Evolutionary conservation across 2,329 filamentous ascomycete genomes (phyloP), one percentile per base, ranked within the genome.

Genomic region (Alternaria arborescens): DNA sequence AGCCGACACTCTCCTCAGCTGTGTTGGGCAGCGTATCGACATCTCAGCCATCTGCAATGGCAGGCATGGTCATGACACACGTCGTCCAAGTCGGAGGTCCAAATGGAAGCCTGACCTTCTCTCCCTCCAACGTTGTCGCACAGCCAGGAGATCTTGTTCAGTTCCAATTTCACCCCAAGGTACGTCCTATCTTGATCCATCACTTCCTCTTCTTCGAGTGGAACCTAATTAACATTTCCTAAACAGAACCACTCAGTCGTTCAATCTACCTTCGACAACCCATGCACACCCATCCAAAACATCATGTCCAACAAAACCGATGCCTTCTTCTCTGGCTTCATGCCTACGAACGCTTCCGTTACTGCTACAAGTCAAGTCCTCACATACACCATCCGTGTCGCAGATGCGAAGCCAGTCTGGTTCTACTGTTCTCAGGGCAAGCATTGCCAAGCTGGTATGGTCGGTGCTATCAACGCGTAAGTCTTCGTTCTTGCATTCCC

Each of bases 401-500:
- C 88, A 72, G 83, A 88, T 77, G 86, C 84, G 44, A 89, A 85
- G 56, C 91, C 92, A 30, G 83, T 94, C 66, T 95, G 92, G 91
- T 81, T 91, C 66, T 94, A 90, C 84, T 94, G 91, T 81, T 88
- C 87, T 30, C 89, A 93, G 78, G 88, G 77, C 46, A 86, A 84
- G 72, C 92, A 95, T 81, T 95, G 91, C 79, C 86, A 93, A 78
- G 80, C 76, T 48, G 90, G 90, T 63, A 93, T 93, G 89, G 84
- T 86, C 58, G 89, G 91, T 82, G 90, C 91, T 32, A 88, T 93
- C 75, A 93, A 94, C 79, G 87, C 89, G 88, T 91, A 79, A 79
- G 88, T 70, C 43, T 28, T 16, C 3, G 2, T 38, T 4, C 2
- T 20, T 7, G 16, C 4, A n/a, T 42, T 16, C 11, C 18, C 8